These are phyloP conservation scores for Annulohypoxylon maeteangense DNA, from an alignment of 495 filamentous ascomycete genomes.

Conservation along the genomic window DNA sequence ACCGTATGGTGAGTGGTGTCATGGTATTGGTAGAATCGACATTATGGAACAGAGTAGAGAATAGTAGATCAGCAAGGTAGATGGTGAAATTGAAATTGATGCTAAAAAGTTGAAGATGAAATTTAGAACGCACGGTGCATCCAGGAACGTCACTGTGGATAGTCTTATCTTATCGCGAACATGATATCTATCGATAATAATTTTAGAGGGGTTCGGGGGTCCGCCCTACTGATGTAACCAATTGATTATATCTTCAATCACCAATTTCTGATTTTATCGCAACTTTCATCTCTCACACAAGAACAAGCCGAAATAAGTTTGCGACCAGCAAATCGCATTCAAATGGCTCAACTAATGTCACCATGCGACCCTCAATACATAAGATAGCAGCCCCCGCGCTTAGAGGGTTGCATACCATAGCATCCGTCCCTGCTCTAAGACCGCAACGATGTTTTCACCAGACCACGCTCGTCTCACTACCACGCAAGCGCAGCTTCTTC, in stretches of 20 bases:
- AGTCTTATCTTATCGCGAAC: slow-evolving; percentile 2
- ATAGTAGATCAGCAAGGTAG: too few relatives aligned
- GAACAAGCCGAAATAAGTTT: background rate
- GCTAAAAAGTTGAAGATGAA: too few relatives aligned
- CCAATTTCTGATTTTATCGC: background rate
- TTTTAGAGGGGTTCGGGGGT: background rate
- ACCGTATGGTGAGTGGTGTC: background rate
- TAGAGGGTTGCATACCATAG: slow-evolving; percentile 41
- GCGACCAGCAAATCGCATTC: background rate
- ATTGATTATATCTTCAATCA: background rate
- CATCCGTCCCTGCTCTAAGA: slow-evolving; percentile 12
- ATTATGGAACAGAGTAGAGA: background rate
- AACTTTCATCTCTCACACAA: background rate
- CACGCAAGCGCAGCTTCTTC: slow-evolving; percentile 54
- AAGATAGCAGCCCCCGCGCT: slow-evolving; percentile 37
- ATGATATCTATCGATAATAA: background rate
- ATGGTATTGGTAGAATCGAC: background rate
- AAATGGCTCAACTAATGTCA: slow-evolving; percentile 37
- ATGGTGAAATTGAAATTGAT: background rate
- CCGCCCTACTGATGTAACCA: background rate
- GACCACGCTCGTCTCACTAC: slow-evolving; percentile 39
- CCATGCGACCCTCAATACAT: slow-evolving; percentile 43
- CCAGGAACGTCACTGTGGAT: background rate
- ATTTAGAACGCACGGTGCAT: background rate
- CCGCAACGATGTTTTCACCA: slow-evolving; percentile 47